Base-by-base conservation (phyloP, 2,329 filamentous ascomycete genomes). In the Ceratocystis destructans region DNA sequence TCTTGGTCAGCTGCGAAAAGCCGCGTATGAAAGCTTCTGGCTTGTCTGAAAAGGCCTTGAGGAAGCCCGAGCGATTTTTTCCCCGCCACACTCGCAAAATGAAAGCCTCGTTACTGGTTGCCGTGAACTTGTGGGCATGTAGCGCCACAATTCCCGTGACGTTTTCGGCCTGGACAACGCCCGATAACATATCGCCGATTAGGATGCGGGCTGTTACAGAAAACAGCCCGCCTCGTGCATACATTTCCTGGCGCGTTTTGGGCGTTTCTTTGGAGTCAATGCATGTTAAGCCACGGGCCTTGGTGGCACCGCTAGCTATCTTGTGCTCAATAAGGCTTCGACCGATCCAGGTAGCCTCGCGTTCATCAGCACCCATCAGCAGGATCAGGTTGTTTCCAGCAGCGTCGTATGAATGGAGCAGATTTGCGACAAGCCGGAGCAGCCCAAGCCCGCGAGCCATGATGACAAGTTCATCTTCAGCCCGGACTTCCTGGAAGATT, bases 321-420 rank as follows among this genome's bases (percentile, higher is more conserved):
- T 92, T 92, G 78, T 97, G 92, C 77, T 99, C 94, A 28, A 94
- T 94, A 73, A 99, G 79, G 37, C 91, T 90, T 78, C 97, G 94
- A 70, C 94, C 94, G 68, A 99, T 91, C 92, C 93, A 97, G 66
- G 87, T 87, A 83, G 96, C 96, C 73, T 99, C 94, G 68, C 89
- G 85, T 44, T 96, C 91, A 68, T 94, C 89, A 45, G 94, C 92
- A 8, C 91, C 92, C 53, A 97, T 85, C 22, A 99, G 78, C 57
- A 99, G 80, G 62, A 99, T 87, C 65, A 99, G 79, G 73, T 96
- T 97, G 76, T 94, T 95, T 15, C 94, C 94, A 2, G 90, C 90
- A 1, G 91, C 92, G 81, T 99, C 94, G 77, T 96, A 96, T 22
- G 92, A 92, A 76, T 99, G 94, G 33, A 99, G 84, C 48, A 99